Percentiles rank a stretch among this genome's conserved stretches.
Conservation (phyloP, 129 eudicot species). For the Tagetes patula region DNA sequence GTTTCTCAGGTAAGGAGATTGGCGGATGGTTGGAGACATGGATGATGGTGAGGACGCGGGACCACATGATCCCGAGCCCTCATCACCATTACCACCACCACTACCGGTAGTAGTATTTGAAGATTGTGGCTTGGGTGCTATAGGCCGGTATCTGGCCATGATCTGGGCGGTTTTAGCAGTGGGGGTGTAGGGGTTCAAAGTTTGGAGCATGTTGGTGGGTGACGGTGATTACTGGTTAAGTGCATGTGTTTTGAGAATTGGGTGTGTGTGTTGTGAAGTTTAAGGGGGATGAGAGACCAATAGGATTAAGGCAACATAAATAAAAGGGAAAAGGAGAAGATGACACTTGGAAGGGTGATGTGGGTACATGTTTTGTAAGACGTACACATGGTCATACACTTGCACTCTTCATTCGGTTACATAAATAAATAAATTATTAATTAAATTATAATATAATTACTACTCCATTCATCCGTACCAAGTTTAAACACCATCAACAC, state of each 20-base stretch:
- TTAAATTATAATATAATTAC: not conserved
- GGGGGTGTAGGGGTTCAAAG: constrained; percentile 48
- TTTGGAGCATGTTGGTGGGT: constrained; percentile 50
- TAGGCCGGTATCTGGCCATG: constrained; percentile 81
- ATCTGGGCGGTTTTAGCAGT: constrained; percentile 76
- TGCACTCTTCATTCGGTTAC: constrained; percentile 17
- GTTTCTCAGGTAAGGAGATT: constrained; percentile 57
- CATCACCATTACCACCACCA: not conserved
- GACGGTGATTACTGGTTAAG: too few species aligned
- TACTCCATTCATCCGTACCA: not conserved
- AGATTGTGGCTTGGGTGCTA: constrained; percentile 64
- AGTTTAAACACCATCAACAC: not conserved
- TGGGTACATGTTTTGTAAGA: constrained; percentile 70
- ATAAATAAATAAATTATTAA: not conserved
- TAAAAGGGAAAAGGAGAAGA: constrained; percentile 31
- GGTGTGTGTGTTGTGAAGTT: constrained; percentile 16
- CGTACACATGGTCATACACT: constrained; percentile 38
- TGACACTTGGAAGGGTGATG: constrained; percentile 65
- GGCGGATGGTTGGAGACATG: constrained; percentile 48
- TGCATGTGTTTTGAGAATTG: not conserved
- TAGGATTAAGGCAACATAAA: constrained; percentile 64
- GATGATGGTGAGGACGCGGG: constrained; percentile 22
- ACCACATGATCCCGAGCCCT: not conserved
- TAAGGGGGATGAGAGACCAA: constrained; percentile 44
- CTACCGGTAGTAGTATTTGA: constrained; percentile 6